Evolutionary conservation across 2,329 filamentous ascomycete genomes (phyloP).

Genomic region (Elsinoe perseae): DNA sequence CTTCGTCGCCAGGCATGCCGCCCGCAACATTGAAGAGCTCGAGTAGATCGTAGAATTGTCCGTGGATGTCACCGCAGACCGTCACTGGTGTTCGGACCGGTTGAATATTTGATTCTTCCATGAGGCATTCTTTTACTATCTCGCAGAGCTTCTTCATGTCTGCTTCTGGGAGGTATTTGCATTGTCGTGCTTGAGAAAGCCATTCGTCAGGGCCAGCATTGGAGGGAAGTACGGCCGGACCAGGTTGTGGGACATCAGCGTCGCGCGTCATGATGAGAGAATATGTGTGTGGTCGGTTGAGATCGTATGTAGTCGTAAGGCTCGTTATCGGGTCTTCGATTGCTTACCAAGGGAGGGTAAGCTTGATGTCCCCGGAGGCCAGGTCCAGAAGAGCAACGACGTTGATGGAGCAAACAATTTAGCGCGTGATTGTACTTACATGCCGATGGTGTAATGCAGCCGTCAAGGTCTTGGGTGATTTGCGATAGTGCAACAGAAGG

Average conservation of each 20-base stretch:
- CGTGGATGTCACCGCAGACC: conserved; percentile 95
- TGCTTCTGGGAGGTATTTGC: conserved; percentile 88
- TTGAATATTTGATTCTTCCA: conserved; percentile 99
- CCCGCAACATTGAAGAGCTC: conserved; percentile 95
- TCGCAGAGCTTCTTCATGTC: conserved; percentile 99
- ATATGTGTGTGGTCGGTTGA: neutral
- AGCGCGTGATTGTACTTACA: neutral
- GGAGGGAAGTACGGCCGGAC: conserved; percentile 74
- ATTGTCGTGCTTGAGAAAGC: conserved; percentile 93
- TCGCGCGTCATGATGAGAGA: conserved; percentile 39
- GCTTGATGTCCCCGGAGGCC: neutral
- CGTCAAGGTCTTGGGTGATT: no score
- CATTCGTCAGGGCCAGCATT: conserved; percentile 90
- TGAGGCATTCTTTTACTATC: conserved; percentile 96
- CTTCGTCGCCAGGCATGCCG: conserved; percentile 77
- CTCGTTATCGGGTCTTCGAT: neutral
- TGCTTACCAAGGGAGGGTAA: neutral
- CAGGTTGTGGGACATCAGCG: conserved; percentile 70
- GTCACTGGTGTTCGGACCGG: conserved; percentile 96
- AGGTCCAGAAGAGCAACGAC: neutral
- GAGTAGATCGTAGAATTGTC: conserved; percentile 95
- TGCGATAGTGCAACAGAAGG: no score
- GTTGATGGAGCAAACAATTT: neutral
- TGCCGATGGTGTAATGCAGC: neutral
- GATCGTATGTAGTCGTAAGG: no score